Base-by-base conservation (phyloP, 2,329 filamentous ascomycete genomes). In the Fusarium staphyleae region DNA sequence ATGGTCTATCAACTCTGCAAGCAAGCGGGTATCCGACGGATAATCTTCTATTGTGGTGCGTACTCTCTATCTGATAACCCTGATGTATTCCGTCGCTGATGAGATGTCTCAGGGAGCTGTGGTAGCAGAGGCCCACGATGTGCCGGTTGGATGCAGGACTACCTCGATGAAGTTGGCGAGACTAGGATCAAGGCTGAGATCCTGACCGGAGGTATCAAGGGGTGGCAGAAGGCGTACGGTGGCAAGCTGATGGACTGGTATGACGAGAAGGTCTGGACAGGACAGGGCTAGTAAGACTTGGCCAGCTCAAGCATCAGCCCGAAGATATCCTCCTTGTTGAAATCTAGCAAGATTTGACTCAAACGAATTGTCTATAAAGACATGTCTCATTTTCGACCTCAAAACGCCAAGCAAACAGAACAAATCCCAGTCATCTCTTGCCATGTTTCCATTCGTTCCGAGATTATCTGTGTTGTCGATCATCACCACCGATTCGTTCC, bases 401-500 rank as follows among this genome's bases (percentile, higher is more conserved):
- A 60, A 34, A 74, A 74, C 72, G 72, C 72, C 72, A 66, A 68
- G 62, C 51, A 68, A 66, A 48, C 46, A 66, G 63, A 58, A 52
- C 53, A 60, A 60, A 55, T 62, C 62, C 52, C 52, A 51, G 45
- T 55, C 24, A 14, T 57, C 37, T 47, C 47, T 44, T 49, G 37
- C 36, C 35, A n/a, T 51, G 16, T 54, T 54, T 43, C 41, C 43
- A 18, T 26, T 29, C 14, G 12, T n/a, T 12, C 22, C 19, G 26
- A 10, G 67, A 47, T 48, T 39, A 60, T 60, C 60, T 49, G 52
- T 74, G 68, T 67, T 72, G 73, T 64, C 75, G 75, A 61, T 87
- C 82, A 68, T 85, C 82, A 53, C 84, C 83, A 58, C 84, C 85
- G 64, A 90, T 88, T 68, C 87, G 80, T 72, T 87, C 84, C 52